Percentiles rank a stretch among this genome's conserved stretches.
Evolutionary conservation across 768 basidiomycete species (phyloP).

Genomic region (Gymnopilus junonius): DNA sequence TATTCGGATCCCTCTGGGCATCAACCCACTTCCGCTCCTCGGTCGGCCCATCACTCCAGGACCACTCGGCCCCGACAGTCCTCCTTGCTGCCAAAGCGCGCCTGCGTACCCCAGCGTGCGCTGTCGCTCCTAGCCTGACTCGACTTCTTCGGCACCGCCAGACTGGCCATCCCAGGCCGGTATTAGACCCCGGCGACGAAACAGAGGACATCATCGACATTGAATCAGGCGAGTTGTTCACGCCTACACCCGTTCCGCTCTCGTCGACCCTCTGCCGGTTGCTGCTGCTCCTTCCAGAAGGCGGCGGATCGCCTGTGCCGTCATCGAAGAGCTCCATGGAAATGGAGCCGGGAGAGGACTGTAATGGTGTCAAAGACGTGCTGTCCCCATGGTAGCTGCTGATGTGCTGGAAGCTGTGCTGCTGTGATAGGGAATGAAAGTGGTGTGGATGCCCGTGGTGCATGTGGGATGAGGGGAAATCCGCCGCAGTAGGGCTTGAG

Average conservation of each 20-base stretch:
- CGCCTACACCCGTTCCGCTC: conserved; percentile 25
- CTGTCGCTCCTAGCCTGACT: conserved; percentile 68
- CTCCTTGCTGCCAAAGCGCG: conserved; percentile 26
- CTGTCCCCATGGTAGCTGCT: conserved; percentile 32
- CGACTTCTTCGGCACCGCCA: conserved; percentile 42
- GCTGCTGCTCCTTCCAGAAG: conserved; percentile 34
- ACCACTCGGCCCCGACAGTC: conserved; percentile 24
- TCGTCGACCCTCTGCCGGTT: conserved; percentile 62
- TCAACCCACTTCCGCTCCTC: conserved; percentile 55
- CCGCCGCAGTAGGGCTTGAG: conserved; percentile 56
- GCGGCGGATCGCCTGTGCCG: conserved; percentile 27
- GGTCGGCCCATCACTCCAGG: conserved; percentile 44
- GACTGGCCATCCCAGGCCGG: conserved; percentile 19
- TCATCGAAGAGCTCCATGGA: conserved; percentile 52
- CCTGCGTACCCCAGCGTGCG: conserved; percentile 58
- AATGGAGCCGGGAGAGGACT: conserved; percentile 44
- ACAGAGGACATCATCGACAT: conserved; percentile 37
- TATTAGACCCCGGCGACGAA: conserved; percentile 35
- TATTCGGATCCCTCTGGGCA: conserved; percentile 40
- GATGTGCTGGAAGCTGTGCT: conserved; percentile 64
- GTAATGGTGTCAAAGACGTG: conserved; percentile 39
- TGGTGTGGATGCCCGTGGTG: conserved; percentile 39
- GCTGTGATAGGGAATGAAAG: conserved; percentile 54
- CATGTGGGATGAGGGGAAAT: conserved; percentile 39
- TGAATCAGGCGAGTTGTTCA: conserved; percentile 30